Evolutionary conservation across 2,329 filamentous ascomycete species (phyloP).

Genomic region (Penicillium palitans): DNA sequence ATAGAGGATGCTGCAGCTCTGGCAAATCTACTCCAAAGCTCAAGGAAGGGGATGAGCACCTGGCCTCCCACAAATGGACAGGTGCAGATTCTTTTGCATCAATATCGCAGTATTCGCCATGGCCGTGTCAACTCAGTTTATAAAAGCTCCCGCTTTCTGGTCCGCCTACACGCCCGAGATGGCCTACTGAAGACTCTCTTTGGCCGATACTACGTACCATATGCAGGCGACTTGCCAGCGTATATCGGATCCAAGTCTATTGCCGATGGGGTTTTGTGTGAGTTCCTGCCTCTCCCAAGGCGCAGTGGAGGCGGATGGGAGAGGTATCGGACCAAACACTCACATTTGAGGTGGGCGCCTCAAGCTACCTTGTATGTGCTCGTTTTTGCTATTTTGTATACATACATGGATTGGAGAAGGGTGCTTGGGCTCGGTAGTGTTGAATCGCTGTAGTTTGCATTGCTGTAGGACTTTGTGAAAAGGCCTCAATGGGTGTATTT

Average conservation of each 20-base stretch:
- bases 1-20: neutral
- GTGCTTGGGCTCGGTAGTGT: no score
- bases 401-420: neutral
- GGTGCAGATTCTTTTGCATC: neutral
- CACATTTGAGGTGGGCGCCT: neutral
- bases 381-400: neutral
- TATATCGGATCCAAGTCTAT: neutral
- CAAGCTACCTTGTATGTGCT: neutral
- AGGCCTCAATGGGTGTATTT: neutral
- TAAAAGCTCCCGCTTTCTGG: neutral
- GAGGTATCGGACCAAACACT: neutral
- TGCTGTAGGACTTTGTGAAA: neutral
- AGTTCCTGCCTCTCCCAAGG: neutral
- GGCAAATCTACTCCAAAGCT: neutral
- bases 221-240: neutral
- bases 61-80: neutral
- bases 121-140: neutral
- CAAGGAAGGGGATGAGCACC: neutral
- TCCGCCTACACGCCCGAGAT: neutral
- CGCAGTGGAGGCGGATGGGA: neutral
- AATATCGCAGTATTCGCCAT: neutral
- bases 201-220: neutral
- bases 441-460: neutral
- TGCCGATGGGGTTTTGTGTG: neutral
- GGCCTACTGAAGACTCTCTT: neutral